A percentile compares a stretch with the other conserved stretches of the same genome.
Evolutionary conservation across 108 stramenopile species (phyloP).

Genomic region (Schizochytrium sp.): DNA sequence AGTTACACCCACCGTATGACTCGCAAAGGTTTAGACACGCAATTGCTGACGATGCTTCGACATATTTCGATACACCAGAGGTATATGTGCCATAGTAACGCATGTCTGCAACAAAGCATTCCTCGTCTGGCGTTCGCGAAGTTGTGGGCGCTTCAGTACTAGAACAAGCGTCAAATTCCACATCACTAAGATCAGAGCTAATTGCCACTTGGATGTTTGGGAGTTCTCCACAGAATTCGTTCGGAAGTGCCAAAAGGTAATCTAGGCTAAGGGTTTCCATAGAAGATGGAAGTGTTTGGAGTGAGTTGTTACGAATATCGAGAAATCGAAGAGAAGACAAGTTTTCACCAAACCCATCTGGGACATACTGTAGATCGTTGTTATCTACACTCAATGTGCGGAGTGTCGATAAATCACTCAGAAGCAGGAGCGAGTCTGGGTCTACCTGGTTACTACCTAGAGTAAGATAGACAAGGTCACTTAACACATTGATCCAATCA

Average conservation of each 20-base stretch:
- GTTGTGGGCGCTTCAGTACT: neutral
- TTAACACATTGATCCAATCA: neutral
- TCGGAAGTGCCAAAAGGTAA: conserved; percentile 19
- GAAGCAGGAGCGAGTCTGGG: neutral
- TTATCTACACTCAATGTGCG: neutral
- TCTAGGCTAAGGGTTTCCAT: neutral
- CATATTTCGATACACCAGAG: neutral
- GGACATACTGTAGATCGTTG: neutral
- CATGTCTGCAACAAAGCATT: neutral
- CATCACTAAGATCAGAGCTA: neutral
- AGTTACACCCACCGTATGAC: neutral
- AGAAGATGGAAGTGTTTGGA: neutral
- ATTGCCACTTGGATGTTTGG: conserved; percentile 22
- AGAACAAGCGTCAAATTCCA: neutral
- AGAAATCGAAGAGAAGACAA: neutral
- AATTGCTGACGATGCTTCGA: neutral
- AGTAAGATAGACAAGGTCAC: neutral
- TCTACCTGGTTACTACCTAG: neutral
- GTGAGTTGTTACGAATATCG: conserved; percentile 31
- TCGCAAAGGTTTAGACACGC: neutral
- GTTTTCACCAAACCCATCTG: neutral
- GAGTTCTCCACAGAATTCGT: neutral
- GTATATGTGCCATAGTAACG: neutral
- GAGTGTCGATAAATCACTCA: neutral
- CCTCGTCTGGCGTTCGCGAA: neutral